phyloP scores from a whole-genome alignment of 2,329 filamentous ascomycete species.

The Capronia americana region DNA sequence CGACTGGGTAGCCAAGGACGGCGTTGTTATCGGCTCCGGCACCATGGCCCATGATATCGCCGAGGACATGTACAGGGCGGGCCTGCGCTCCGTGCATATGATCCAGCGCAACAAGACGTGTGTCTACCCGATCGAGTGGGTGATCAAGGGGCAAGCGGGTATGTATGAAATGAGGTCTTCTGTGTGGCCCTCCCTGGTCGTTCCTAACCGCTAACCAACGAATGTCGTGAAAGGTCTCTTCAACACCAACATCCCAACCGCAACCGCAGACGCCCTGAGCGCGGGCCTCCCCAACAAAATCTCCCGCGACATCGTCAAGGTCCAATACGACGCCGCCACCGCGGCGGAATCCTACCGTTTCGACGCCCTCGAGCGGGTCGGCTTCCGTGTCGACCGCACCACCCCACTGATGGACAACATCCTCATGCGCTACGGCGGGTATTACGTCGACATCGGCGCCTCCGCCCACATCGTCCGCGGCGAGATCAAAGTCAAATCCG shows the following conservation, averaged over 20 bases:
- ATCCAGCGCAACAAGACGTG: slow-evolving; percentile 57
- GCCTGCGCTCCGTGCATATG: slow-evolving; percentile 58
- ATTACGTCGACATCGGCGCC: slow-evolving; percentile 57
- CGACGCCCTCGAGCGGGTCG: slow-evolving; percentile 50
- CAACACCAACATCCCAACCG: slow-evolving; percentile 36
- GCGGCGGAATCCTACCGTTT: slow-evolving; percentile 48
- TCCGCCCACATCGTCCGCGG: slow-evolving; percentile 52
- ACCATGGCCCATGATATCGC: slow-evolving; percentile 60
- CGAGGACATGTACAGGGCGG: slow-evolving; percentile 57
- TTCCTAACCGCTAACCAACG: background rate
- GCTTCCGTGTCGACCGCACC: slow-evolving; percentile 52
- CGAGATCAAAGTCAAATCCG: slow-evolving; percentile 53
- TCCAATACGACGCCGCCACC: slow-evolving; percentile 17
- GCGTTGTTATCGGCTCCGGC: slow-evolving; percentile 58
- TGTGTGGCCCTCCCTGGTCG: background rate
- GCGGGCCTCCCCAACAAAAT: slow-evolving; percentile 43
- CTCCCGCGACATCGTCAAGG: slow-evolving; percentile 32
- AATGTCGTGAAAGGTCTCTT: slow-evolving; percentile 27
- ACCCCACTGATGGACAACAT: slow-evolving; percentile 50
- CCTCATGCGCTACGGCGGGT: slow-evolving; percentile 53
- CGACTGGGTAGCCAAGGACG: slow-evolving; percentile 52
- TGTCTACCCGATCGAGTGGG: slow-evolving; percentile 40
- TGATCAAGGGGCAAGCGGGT: slow-evolving; percentile 38
- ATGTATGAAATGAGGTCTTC: background rate
- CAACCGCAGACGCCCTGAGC: slow-evolving; percentile 35